Conservation (phyloP, 169 alveolate genomes). For the Eimeria necatrix region DNA sequence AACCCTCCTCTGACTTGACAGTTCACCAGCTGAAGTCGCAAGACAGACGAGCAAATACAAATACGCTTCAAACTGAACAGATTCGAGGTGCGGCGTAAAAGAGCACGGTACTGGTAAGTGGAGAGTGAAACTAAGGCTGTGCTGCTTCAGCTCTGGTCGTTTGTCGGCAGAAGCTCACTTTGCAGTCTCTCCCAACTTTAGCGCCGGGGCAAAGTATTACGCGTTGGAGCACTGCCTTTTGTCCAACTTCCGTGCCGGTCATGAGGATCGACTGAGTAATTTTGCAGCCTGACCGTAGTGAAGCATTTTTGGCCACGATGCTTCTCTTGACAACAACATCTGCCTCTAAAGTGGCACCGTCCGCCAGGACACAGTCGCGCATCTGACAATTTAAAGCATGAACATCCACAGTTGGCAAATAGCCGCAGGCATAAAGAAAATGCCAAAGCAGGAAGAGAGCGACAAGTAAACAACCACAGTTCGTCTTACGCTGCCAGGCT, state of each 20-base stretch:
- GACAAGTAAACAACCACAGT: not conserved
- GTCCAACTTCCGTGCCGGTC: slow-evolving; percentile 63
- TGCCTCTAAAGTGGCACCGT: slow-evolving; percentile 70
- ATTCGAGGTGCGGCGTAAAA: not conserved
- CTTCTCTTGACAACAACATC: slow-evolving; percentile 77
- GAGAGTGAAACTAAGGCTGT: no score
- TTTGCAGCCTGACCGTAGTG: slow-evolving; percentile 48
- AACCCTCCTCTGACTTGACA: slow-evolving; percentile 80
- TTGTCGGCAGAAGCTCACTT: slow-evolving; percentile 37
- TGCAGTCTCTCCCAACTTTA: slow-evolving; percentile 75
- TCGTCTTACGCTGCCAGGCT: slow-evolving; percentile 71
- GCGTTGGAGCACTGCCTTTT: slow-evolving; percentile 68
- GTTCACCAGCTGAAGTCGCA: slow-evolving; percentile 74
- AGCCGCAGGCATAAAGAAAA: not conserved
- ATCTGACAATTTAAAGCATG: slow-evolving; percentile 58
- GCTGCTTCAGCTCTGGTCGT: no score
- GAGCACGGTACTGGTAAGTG: no score
- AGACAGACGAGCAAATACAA: not conserved
- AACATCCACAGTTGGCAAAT: not conserved
- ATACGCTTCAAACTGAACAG: not conserved
- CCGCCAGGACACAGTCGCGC: slow-evolving; percentile 80
- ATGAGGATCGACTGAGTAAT: slow-evolving; percentile 78
- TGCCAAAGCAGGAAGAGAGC: not conserved
- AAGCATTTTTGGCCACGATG: slow-evolving; percentile 65
- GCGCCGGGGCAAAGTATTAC: slow-evolving; percentile 67